A percentile compares a stretch with the other conserved stretches of the same genome.
These are phyloP conservation scores for Haplosporangium sp. DNA, from an alignment of 371 early-diverging fungal species.

Conservation along the genomic window DNA sequence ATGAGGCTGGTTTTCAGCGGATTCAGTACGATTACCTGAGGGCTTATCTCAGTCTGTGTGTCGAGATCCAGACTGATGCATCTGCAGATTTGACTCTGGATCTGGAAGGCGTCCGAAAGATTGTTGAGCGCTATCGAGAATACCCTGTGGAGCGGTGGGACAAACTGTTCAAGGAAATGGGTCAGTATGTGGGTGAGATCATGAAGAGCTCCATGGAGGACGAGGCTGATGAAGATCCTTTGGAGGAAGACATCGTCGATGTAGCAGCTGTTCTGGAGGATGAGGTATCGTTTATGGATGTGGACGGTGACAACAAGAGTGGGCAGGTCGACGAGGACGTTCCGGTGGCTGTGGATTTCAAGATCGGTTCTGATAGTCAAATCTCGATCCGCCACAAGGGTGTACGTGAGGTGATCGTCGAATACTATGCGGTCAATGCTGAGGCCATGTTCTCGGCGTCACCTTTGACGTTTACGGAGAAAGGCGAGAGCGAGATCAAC, in stretches of 20 bases:
- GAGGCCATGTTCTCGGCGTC: conserved; percentile 69
- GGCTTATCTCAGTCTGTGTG: conserved; percentile 64
- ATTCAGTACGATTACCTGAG: conserved; percentile 66
- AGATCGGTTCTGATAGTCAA: conserved; percentile 32
- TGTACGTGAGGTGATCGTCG: conserved; percentile 55
- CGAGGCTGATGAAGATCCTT: neutral
- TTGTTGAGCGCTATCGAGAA: conserved; percentile 55
- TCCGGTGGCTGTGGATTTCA: conserved; percentile 39
- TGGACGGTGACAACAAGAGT: conserved; percentile 12
- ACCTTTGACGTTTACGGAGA: conserved; percentile 50
- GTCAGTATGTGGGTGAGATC: conserved; percentile 60
- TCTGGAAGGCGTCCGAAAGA: conserved; percentile 50
- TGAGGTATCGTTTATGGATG: neutral
- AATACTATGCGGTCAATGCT: conserved; percentile 68
- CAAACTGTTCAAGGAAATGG: conserved; percentile 58
- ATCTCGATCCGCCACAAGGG: conserved; percentile 55
- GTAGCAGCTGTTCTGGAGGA: neutral
- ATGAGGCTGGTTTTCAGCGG: conserved; percentile 24
- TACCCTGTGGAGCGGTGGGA: conserved; percentile 62
- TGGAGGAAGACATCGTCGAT: conserved; percentile 4
- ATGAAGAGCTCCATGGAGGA: conserved; percentile 18
- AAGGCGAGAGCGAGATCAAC: conserved; percentile 34
- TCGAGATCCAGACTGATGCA: conserved; percentile 44
- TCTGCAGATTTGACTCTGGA: conserved; percentile 36
- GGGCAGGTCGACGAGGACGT: conserved; percentile 32